Evolutionary conservation across 371 early-diverging fungal species (phyloP), one percentile per base, ranked within the genome.

Genomic region (Rhizopus sp.): DNA sequence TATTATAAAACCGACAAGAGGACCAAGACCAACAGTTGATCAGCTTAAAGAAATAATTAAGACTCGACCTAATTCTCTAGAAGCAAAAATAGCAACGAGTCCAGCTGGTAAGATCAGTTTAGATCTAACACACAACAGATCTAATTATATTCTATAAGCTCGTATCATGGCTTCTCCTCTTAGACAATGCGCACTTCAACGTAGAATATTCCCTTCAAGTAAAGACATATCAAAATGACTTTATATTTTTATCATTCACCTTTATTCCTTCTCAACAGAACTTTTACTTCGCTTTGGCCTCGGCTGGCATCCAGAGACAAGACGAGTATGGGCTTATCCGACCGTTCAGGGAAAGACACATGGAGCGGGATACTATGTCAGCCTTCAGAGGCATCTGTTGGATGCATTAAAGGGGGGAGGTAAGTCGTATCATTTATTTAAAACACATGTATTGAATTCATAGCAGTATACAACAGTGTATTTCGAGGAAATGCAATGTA

Each of bases 361-460:
- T 7, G 68, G 64, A 8, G 39, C 34, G 50, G 68, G 68, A 33
- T 50, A 63, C 42, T 63, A 68, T 50, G 38, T 68, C 1, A 55
- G 17, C 2, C 32, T 60, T 32, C 34, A 50, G 1, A 63, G 54
- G 30, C 29, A 46, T n/a, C 31, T 63, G 13, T 6, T 63, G 1
- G 53, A 57, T 5, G 5, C 35, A 33, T 30, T 68, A 32, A 35
- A 60, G 7, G 42, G 46, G 32, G 57, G 52, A 41, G 38, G 55
- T 45, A 44, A 45, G 9, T 38, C 10, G 4, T 15, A 1, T 7
- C 15, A 35, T 10, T 7, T 16, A 0, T 12, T 32, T 7, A 41
- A 10, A 31, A 7, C 12, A 15, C 30, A 1, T 48, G 29, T 35
- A 39, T 41, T 16, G 32, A 32, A 41, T 8, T 56, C 29, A 45